A percentile compares a stretch with the other conserved stretches of the same genome.
These are phyloP conservation scores for Keqinozyma sinolaborantium DNA, from an alignment of 1,139 yeast species.

Conservation along the genomic window DNA sequence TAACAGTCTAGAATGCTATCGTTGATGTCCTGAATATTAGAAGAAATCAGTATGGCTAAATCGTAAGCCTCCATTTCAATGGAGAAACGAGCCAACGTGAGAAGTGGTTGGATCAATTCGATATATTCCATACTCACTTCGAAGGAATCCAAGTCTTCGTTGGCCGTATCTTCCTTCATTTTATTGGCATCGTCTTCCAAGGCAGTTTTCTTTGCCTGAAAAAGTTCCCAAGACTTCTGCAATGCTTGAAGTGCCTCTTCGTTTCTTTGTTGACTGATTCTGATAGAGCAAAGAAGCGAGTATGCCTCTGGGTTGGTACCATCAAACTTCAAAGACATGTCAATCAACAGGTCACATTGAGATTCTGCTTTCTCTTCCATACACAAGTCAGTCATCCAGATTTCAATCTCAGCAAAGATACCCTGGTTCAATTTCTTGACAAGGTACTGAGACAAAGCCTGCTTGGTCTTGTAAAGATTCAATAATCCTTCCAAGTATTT, in stretches of 20 bases:
- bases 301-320: conserved; percentile 70
- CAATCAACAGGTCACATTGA: conserved; percentile 71
- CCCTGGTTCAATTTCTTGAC: conserved; percentile 65
- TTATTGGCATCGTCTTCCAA: conserved; percentile 44
- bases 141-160: conserved; percentile 25
- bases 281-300: conserved; percentile 79
- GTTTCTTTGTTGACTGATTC: conserved; percentile 80
- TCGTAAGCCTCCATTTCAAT: conserved; percentile 76
- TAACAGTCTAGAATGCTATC: conserved; percentile 78
- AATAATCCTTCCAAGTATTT: conserved; percentile 21
- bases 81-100: conserved; percentile 68
- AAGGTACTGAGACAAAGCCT: conserved; percentile 32
- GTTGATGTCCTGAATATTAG: conserved; percentile 68
- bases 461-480: conserved; percentile 25
- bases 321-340: conserved; percentile 63
- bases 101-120: conserved; percentile 64
- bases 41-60: conserved; percentile 56
- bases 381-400: conserved; percentile 98
- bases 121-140: conserved; percentile 51
- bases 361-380: conserved; percentile 89
- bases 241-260: conserved; percentile 75
- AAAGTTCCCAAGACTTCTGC: conserved; percentile 69
- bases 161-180: conserved; percentile 12
- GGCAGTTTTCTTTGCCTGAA: conserved; percentile 45
- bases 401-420: conserved; percentile 81